Evolutionary conservation across 352 stramenopile species (phyloP), one percentile per base, ranked within the genome.

Genomic region (Globisporangium radiosum): DNA sequence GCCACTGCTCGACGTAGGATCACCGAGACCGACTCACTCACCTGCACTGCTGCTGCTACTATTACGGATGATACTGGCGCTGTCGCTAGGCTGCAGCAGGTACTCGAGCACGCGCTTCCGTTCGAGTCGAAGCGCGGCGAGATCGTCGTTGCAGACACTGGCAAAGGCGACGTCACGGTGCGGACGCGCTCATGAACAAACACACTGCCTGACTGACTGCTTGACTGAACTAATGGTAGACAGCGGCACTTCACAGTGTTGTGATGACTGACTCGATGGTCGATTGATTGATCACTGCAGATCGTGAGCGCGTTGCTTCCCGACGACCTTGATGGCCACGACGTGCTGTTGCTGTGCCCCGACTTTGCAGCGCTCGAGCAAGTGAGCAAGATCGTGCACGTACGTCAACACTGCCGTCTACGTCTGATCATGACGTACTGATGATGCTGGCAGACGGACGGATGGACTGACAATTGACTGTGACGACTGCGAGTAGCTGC

Each of bases 311-410:
- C 75, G 9, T 62, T 52, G 7, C 67, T 92, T 40, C 85, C 85
- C 10, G 73, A 87, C 0, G 82, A 85, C 38, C 52, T 94, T 7
- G 82, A 88, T 37, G 77, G 63, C 17, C 66, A 84, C 37, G 79
- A 92, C 54, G 72, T 94, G 9, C 58, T 94, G 52, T 61, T 92
- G 52, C 63, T 94, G 39, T 73, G 75, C 44, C 85, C 85, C 1
- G 77, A 89, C 37, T 74, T 94, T 47, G 70, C 82, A 7, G 68
- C 76, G 4, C 52, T 91, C 17, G 68, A 84, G 15, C 77, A 90
- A 56, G 56, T 94, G 57, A 78, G 71, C 66, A 88, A 88, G 72
- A 72, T 80, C 45, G 81, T 92, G 37, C 76, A 90, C 52, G 84
- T 92, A 77, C 50, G 71, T 45, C 15, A 33, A 33, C 25, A 33